Evolutionary conservation across 768 basidiomycete genomes (phyloP).

Genomic region (Lyophyllum semitale): DNA sequence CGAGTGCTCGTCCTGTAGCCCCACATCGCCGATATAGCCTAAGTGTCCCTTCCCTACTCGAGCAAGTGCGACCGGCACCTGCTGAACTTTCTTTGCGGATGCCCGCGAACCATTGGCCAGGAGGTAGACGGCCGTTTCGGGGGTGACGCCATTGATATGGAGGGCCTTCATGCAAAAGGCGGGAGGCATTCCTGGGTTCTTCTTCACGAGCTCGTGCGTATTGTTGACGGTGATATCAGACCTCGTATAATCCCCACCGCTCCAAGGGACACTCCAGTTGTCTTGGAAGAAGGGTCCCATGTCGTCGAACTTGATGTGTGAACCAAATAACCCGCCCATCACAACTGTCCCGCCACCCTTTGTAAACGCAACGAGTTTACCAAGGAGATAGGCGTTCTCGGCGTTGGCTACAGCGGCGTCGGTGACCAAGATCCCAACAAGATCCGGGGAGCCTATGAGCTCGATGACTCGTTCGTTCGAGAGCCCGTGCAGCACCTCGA

Average conservation of each 20-base stretch:
- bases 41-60: slow-evolving; percentile 29
- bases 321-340: slow-evolving; percentile 28
- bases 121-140: slow-evolving; percentile 27
- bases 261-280: slow-evolving; percentile 20
- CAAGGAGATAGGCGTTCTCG: slow-evolving; percentile 20
- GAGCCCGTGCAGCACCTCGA: slow-evolving; percentile 24
- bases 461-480: slow-evolving; percentile 22
- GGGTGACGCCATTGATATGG: slow-evolving; percentile 22
- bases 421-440: slow-evolving; percentile 30
- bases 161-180: slow-evolving; percentile 29
- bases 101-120: slow-evolving; percentile 9
- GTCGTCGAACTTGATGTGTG: slow-evolving; percentile 8
- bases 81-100: neutral
- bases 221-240: slow-evolving; percentile 17
- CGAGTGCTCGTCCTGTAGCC: slow-evolving; percentile 25
- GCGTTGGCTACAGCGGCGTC: slow-evolving; percentile 24
- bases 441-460: slow-evolving; percentile 23
- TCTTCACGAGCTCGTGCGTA: slow-evolving; percentile 12
- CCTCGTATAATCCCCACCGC: slow-evolving; percentile 15
- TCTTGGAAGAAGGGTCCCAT: slow-evolving; percentile 22
- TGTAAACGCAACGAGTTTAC: slow-evolving; percentile 24
- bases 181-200: slow-evolving; percentile 18
- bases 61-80: slow-evolving; percentile 29
- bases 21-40: slow-evolving; percentile 38
- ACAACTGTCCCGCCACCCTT: slow-evolving; percentile 30